A percentile compares a stretch with the other conserved stretches of the same genome.
These are phyloP conservation scores for Ceratobasidium sp. DNA, from an alignment of 1,284 basidiomycete species.

Conservation along the genomic window DNA sequence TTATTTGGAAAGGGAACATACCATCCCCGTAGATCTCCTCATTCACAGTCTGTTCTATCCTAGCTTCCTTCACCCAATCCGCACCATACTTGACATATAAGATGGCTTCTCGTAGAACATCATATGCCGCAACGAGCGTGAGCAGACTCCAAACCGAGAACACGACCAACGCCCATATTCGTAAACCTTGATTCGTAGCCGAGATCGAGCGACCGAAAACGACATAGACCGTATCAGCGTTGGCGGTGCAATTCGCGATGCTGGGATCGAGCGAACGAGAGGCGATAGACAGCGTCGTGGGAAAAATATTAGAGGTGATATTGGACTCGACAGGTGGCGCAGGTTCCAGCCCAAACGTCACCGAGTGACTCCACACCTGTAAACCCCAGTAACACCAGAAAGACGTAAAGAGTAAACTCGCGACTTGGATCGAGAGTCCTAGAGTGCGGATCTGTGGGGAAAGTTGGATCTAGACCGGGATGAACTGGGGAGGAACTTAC, in stretches of 20 bases:
- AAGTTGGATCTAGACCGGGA: background rate
- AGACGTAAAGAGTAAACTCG: background rate
- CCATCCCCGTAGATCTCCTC: slow-evolving; percentile 12
- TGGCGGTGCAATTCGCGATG: slow-evolving; percentile 20
- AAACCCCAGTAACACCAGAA: slow-evolving; percentile 39
- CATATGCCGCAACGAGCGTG: background rate
- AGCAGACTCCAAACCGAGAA: background rate
- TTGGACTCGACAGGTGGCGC: background rate
- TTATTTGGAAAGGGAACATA: background rate
- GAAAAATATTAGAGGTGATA: background rate
- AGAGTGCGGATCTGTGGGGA: slow-evolving; percentile 23
- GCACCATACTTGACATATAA: background rate
- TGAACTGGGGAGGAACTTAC: background rate
- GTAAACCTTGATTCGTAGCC: slow-evolving; percentile 21
- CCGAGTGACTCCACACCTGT: slow-evolving; percentile 25
- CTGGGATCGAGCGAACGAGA: background rate
- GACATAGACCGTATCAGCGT: slow-evolving; percentile 22
- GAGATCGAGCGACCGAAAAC: slow-evolving; percentile 20
- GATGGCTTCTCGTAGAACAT: background rate
- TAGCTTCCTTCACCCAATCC: background rate
- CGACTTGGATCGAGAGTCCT: slow-evolving; percentile 27
- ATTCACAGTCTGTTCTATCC: background rate
- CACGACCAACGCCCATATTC: slow-evolving; percentile 27
- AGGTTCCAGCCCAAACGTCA: slow-evolving; percentile 24
- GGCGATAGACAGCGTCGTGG: background rate